Evolutionary conservation across 805 yeast species (phyloP).

Genomic region (Wickerhamomyces bisporus): DNA sequence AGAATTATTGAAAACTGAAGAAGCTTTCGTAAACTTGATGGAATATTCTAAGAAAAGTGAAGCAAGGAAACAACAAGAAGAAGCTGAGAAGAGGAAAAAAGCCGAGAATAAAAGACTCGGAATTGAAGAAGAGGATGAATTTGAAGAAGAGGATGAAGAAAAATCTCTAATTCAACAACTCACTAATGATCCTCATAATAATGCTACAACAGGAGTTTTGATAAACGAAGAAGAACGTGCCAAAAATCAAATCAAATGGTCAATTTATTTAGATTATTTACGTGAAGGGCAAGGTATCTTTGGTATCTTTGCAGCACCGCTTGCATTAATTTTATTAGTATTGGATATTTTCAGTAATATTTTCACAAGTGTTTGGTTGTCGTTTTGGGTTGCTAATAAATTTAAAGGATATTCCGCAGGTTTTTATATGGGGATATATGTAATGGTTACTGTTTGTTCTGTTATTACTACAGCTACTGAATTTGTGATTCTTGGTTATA

Average conservation of each 20-base stretch:
- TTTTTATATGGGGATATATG: conserved; percentile 71
- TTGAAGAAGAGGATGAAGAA: conserved; percentile 19
- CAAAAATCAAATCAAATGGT: conserved; percentile 44
- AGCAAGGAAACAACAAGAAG: conserved; percentile 8
- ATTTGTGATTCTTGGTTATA: conserved; percentile 42
- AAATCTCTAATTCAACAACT: conserved; percentile 16
- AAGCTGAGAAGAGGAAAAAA: conserved; percentile 22
- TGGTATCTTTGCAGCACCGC: conserved; percentile 27
- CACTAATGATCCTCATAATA: conserved; percentile 12
- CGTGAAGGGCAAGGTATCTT: conserved; percentile 50
- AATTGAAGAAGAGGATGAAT: not conserved
- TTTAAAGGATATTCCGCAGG: conserved; percentile 42
- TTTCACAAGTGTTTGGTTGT: conserved; percentile 72
- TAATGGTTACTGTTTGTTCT: conserved; percentile 50
- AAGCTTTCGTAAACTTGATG: conserved; percentile 44
- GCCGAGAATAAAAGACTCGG: conserved; percentile 12
- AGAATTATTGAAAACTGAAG: conserved; percentile 38
- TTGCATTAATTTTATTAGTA: conserved; percentile 20
- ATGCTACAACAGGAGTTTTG: conserved; percentile 30
- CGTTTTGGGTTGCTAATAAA: conserved; percentile 68
- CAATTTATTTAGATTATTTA: conserved; percentile 47
- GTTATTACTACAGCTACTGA: conserved; percentile 38
- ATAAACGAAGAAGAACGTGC: conserved; percentile 52
- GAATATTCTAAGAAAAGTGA: conserved; percentile 34
- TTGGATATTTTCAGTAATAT: conserved; percentile 46